Evolutionary conservation across 73 alveolate genomes (phyloP).

Genomic region (Breviolum minutum): DNA sequence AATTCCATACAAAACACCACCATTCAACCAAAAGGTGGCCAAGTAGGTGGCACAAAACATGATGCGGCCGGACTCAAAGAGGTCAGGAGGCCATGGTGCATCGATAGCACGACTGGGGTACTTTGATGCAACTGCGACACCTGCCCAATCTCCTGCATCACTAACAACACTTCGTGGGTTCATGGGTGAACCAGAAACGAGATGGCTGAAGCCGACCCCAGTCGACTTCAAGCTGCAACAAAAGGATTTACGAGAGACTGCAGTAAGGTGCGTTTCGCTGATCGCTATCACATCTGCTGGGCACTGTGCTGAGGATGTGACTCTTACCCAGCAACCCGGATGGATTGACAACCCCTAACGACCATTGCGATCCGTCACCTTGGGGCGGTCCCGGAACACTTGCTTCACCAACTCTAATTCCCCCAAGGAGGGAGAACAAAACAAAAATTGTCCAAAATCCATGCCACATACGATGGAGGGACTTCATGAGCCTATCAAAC

Average conservation of each 20-base stretch:
- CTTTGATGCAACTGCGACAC: not conserved
- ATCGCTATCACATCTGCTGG: not conserved
- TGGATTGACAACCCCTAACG: not conserved
- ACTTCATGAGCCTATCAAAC: not conserved
- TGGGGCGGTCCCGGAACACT: not conserved
- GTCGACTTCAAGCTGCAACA: not conserved
- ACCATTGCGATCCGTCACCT: not conserved
- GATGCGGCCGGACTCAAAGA: not conserved
- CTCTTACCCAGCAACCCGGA: too few relatives aligned
- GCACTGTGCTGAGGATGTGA: not conserved
- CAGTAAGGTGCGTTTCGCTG: not conserved
- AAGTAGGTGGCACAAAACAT: not conserved
- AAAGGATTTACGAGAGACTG: not conserved
- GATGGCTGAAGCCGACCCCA: not conserved
- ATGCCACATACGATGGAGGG: too few relatives aligned
- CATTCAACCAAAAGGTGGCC: not conserved
- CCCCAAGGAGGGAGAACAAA: not conserved
- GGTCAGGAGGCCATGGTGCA: not conserved
- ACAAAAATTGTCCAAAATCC: not conserved
- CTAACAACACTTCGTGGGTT: not conserved
- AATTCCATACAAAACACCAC: not conserved
- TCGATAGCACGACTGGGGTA: not conserved
- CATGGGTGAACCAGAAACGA: not conserved
- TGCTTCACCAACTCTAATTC: not conserved
- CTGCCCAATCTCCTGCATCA: not conserved